Conservation (phyloP, 2,329 filamentous ascomycete species). For the Apiospora rasikravindrae region DNA sequence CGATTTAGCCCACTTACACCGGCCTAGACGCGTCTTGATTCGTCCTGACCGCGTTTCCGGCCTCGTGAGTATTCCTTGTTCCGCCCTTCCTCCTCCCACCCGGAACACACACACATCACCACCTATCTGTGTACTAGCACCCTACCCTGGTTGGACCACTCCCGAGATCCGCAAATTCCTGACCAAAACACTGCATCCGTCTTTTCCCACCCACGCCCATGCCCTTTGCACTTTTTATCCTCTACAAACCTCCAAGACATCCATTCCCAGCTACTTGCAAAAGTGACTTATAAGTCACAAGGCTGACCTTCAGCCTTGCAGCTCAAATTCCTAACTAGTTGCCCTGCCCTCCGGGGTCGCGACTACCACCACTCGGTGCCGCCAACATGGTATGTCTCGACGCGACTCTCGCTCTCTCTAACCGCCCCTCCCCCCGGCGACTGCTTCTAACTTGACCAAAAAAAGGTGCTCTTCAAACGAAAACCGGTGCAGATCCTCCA, state of each 20-base stretch:
- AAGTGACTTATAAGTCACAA: constrained; percentile 31
- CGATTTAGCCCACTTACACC: constrained; percentile 19
- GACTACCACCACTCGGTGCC: constrained; percentile 24
- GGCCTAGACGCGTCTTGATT: constrained; percentile 17
- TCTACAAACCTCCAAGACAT: neutral
- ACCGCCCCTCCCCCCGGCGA: neutral
- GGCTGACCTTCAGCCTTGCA: constrained; percentile 49
- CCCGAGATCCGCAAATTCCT: constrained; percentile 17
- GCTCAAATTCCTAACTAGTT: constrained; percentile 38
- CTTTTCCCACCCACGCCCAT: constrained; percentile 33
- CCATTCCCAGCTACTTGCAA: neutral
- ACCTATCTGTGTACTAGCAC: neutral
- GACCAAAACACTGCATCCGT: constrained; percentile 31
- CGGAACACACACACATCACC: constrained; percentile 12
- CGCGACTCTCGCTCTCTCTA: neutral
- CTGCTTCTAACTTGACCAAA: constrained; percentile 47
- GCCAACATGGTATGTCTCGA: constrained; percentile 17
- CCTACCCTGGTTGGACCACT: constrained; percentile 11
- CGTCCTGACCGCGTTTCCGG: constrained; percentile 16
- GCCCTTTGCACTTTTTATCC: constrained; percentile 1
- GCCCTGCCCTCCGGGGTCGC: constrained; percentile 19
- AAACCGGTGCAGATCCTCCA: constrained; percentile 89
- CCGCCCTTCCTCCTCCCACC: constrained; percentile 4
- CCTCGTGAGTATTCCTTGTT: neutral
- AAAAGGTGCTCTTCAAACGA: constrained; percentile 94